Evolutionary conservation across 208 protist genomes (phyloP).

Genomic region (Trypanosoma cruzi): DNA sequence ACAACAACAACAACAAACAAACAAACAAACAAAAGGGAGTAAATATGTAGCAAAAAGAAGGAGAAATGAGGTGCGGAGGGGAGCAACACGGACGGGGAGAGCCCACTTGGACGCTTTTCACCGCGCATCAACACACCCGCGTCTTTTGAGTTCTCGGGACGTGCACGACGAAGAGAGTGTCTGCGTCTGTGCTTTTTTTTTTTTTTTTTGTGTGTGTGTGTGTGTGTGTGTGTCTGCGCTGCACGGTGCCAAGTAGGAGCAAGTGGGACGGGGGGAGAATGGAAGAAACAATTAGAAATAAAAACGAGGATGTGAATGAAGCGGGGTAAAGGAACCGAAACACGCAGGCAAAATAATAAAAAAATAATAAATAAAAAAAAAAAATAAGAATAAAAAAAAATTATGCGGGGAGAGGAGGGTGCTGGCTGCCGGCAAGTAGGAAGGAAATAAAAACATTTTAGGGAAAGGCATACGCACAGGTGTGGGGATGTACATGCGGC

Average conservation of each 20-base stretch:
- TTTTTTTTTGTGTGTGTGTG: too few relatives aligned
- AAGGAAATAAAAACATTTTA: conserved; percentile 1
- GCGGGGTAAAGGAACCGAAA: background rate
- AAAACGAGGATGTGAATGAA: too few relatives aligned
- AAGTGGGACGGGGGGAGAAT: background rate
- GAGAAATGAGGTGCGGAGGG: background rate
- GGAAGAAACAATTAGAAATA: background rate
- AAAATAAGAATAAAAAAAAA: background rate
- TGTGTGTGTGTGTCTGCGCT: background rate
- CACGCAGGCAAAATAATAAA: too few relatives aligned
- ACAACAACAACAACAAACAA: too few relatives aligned
- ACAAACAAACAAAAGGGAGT: too few relatives aligned
- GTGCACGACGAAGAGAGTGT: too few relatives aligned
- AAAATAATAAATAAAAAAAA: background rate
- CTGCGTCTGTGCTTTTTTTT: too few relatives aligned
- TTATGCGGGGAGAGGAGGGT: background rate
- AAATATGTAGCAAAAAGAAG: background rate
- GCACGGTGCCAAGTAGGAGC: conserved; percentile 1
- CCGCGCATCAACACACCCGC: background rate
- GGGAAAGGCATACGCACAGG: background rate
- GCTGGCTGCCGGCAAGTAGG: background rate
- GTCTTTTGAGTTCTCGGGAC: background rate
- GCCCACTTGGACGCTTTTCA: background rate
- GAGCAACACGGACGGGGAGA: background rate
- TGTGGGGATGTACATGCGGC: background rate